Base-by-base conservation (phyloP, 2,329 filamentous ascomycete species). In the Samsoniella hepiali region DNA sequence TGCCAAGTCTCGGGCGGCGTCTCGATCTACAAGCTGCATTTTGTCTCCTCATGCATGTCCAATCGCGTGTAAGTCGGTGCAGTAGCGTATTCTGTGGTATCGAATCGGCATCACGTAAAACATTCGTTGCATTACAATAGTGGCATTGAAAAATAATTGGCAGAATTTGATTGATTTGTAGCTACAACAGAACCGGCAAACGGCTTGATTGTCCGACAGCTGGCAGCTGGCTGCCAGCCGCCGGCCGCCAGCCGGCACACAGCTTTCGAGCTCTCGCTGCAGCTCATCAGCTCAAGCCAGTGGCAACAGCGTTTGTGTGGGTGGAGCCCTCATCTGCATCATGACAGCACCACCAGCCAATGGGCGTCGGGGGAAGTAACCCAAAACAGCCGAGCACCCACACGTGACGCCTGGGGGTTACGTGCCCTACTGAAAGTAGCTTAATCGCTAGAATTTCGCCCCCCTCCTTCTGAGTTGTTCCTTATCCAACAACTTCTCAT, bases 401-500 rank as follows among this genome's bases (percentile, higher is more conserved):
- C 75, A 77, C 75, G 75, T 77, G 75, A 70, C 57, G 34, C 50
- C 57, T 65, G 67, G 70, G 75, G 74, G 74, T 68, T 76, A 70
- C 69, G 67, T 75, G 73, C 75, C 74, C 74, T 76, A 76, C 70
- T 62, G 68, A 55, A 64, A 67, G 65, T 72, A 70, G 69, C 71
- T 72, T 72, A 74, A 72, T 63, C 65, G 69, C 66, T 51, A 31
- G 61, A 68, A 69, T 67, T 72, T 68, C 68, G 67, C 70, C 71
- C 73, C 72, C 70, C 65, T 67, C 59, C 65, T 56, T 66, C 64
- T 67, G 65, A 68, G 67, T 73, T 77, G 71, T 75, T 75, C 74
- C 72, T 77, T 71, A 78, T 77, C 76, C 75, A 73, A 76, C 72
- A 75, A 75, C 73, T 74, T 78, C 77, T 80, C 78, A 79, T 79